These are phyloP conservation scores for Gentiana straminea DNA, from an alignment of 257 asterid species.

Conservation along the genomic window DNA sequence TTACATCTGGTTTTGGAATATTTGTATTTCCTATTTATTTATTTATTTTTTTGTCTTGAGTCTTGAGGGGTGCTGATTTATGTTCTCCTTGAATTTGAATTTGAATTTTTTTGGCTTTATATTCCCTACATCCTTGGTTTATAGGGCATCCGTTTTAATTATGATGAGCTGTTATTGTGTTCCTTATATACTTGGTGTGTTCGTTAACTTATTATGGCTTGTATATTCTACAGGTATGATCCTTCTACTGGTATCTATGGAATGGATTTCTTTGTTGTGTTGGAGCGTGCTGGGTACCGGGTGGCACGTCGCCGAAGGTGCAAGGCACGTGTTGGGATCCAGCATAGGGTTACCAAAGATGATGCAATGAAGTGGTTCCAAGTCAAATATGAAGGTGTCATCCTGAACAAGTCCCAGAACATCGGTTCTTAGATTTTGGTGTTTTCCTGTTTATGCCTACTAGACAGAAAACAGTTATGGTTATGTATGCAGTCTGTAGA, in stretches of 20 bases:
- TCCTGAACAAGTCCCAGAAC: conserved; percentile 62
- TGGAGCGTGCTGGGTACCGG: conserved; percentile 67
- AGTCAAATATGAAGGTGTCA: conserved; percentile 69
- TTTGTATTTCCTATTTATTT: too few relatives aligned
- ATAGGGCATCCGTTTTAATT: too few relatives aligned
- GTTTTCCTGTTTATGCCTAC: too few relatives aligned
- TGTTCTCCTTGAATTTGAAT: too few relatives aligned
- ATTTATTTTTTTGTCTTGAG: too few relatives aligned
- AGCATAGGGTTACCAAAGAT: conserved; percentile 71
- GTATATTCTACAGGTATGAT: conserved; percentile 37
- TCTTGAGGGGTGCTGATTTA: too few relatives aligned
- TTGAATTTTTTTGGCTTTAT: too few relatives aligned
- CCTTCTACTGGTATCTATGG: conserved; percentile 84
- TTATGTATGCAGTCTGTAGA: too few relatives aligned
- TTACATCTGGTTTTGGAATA: too few relatives aligned
- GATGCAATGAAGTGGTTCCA: conserved; percentile 86
- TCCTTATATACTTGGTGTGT: not conserved
- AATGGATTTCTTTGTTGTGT: conserved; percentile 68
- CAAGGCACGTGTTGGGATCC: conserved; percentile 73
- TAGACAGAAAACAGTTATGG: too few relatives aligned
- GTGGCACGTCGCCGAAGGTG: conserved; percentile 79
- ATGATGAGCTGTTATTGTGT: too few relatives aligned
- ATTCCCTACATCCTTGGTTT: too few relatives aligned
- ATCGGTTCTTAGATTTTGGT: not conserved
- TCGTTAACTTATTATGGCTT: not conserved